Percentiles rank a stretch among this genome's conserved stretches.
Conservation (phyloP, 129 eudicot genomes). For the Mikania micrantha region DNA sequence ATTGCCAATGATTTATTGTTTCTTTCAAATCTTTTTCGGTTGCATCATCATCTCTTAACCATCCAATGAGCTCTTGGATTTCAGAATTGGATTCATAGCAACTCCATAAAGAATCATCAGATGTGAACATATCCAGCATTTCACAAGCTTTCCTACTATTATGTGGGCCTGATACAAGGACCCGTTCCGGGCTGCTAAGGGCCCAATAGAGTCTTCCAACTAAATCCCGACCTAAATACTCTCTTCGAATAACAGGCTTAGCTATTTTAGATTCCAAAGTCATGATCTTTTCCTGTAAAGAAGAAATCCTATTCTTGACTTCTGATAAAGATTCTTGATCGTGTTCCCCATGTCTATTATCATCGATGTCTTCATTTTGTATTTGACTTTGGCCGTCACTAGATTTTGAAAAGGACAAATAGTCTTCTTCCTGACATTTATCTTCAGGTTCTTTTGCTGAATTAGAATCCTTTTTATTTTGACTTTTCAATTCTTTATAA, state of each 20-base stretch:
- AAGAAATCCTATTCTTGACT: conserved; percentile 40
- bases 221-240: conserved; percentile 74
- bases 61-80: conserved; percentile 52
- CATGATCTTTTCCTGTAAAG: conserved; percentile 50
- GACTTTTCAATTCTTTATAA: conserved; percentile 34
- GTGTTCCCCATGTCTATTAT: conserved; percentile 14
- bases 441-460: conserved; percentile 22
- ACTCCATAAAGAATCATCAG: conserved; percentile 54
- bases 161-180: conserved; percentile 43
- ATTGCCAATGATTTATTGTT: conserved; percentile 52
- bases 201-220: conserved; percentile 77
- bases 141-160: conserved; percentile 12
- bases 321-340: conserved; percentile 24
- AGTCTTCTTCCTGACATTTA: conserved; percentile 25
- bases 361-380: conserved; percentile 22
- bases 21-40: conserved; percentile 78
- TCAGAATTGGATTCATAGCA: conserved; percentile 62
- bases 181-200: conserved; percentile 34
- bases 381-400: conserved; percentile 29
- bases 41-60: conserved; percentile 54
- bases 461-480: conserved; percentile 39
- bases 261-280: conserved; percentile 47
- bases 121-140: conserved; percentile 29
- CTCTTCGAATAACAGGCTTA: conserved; percentile 60
- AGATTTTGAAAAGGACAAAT: conserved; percentile 21